Conservation (phyloP, 495 filamentous ascomycete genomes). For the Penicillium manginii region DNA sequence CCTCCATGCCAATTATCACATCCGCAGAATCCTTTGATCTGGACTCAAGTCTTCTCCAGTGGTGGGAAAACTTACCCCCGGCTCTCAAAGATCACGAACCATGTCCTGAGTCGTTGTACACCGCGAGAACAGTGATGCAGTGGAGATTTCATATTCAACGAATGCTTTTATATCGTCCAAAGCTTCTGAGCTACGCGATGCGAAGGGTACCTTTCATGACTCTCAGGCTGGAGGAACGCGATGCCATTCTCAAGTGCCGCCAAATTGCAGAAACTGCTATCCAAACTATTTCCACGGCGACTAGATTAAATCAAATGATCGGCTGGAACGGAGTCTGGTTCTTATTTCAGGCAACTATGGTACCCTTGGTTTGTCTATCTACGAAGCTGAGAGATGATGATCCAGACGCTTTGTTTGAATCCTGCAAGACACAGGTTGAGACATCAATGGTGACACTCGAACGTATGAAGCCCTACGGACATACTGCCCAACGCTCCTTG, state of each 20-base stretch:
- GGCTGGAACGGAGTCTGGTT: slow-evolving; percentile 82
- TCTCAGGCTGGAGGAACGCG: slow-evolving; percentile 60
- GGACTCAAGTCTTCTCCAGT: slow-evolving; percentile 64
- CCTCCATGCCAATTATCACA: slow-evolving; percentile 61
- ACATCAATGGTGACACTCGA: slow-evolving; percentile 65
- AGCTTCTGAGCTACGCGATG: slow-evolving; percentile 66
- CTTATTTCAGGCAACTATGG: slow-evolving; percentile 74
- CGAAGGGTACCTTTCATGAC: slow-evolving; percentile 57
- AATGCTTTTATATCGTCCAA: slow-evolving; percentile 71
- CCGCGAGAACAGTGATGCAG: slow-evolving; percentile 71
- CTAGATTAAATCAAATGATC: slow-evolving; percentile 67
- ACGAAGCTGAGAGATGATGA: slow-evolving; percentile 41
- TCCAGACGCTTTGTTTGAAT: slow-evolving; percentile 49
- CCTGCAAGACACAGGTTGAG: slow-evolving; percentile 56
- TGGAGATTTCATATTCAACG: slow-evolving; percentile 75
- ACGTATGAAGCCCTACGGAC: slow-evolving; percentile 65
- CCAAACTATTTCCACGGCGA: slow-evolving; percentile 63
- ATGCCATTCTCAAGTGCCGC: slow-evolving; percentile 64
- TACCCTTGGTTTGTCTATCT: slow-evolving; percentile 67
- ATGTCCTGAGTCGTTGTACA: slow-evolving; percentile 66
- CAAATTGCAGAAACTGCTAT: slow-evolving; percentile 66
- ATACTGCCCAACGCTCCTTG: slow-evolving; percentile 63
- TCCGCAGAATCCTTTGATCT: slow-evolving; percentile 59
- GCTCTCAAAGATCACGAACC: slow-evolving; percentile 65
- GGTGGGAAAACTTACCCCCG: slow-evolving; percentile 67